A percentile compares a stretch with the other conserved stretches of the same genome.
Conservation (phyloP, 495 filamentous ascomycete genomes). For the Podospora comata region DNA sequence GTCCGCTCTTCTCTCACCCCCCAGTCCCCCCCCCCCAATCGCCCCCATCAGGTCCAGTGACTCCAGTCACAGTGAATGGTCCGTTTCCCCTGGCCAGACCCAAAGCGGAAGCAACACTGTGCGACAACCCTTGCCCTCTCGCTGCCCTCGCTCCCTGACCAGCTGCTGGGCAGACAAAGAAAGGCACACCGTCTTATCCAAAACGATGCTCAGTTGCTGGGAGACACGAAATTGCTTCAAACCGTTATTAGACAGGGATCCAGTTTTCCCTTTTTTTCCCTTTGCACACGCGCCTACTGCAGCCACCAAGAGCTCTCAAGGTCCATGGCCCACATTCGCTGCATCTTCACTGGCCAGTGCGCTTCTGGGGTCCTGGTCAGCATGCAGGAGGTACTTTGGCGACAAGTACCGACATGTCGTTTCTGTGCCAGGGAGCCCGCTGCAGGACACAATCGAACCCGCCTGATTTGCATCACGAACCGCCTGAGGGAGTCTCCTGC, state of each 20-base stretch:
- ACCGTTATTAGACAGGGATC: slow-evolving; percentile 37
- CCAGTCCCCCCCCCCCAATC: background rate
- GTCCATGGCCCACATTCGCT: slow-evolving; percentile 15
- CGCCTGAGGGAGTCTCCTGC: slow-evolving; percentile 18
- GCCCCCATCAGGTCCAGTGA: too few relatives aligned
- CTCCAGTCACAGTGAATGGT: background rate
- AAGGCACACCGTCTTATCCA: slow-evolving; percentile 11
- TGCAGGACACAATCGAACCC: slow-evolving; percentile 17
- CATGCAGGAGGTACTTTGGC: slow-evolving; percentile 21
- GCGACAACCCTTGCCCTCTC: background rate
- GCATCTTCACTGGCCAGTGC: slow-evolving; percentile 16
- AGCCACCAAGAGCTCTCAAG: slow-evolving; percentile 24
- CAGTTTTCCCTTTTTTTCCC: slow-evolving; percentile 22
- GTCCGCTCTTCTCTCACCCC: background rate
- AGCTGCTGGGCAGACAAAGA: slow-evolving; percentile 22
- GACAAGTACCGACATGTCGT: slow-evolving; percentile 29
- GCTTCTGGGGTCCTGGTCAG: slow-evolving; percentile 18
- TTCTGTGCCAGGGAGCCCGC: slow-evolving; percentile 1
- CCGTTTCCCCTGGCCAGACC: background rate
- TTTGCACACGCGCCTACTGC: slow-evolving; percentile 30
- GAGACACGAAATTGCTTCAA: slow-evolving; percentile 38
- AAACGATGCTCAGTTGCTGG: slow-evolving; percentile 28
- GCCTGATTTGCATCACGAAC: background rate
- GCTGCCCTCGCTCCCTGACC: background rate
- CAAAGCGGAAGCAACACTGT: slow-evolving; percentile 17